Evolutionary conservation across 805 yeast species (phyloP), one percentile per base, ranked within the genome.

Genomic region (Saccharomycopsis babjevae): DNA sequence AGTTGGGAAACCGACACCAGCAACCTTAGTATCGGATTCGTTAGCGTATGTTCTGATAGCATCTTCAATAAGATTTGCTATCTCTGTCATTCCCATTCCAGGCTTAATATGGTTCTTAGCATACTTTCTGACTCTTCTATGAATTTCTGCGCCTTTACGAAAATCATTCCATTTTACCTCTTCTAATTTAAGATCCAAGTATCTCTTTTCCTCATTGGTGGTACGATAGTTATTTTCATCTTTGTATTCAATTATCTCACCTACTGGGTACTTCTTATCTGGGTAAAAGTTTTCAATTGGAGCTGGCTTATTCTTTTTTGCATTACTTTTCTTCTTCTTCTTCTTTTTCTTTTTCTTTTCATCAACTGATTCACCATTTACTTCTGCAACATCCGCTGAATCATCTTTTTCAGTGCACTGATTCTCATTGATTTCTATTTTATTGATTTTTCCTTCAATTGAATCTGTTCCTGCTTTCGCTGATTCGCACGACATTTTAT

Each of bases 1-100:
- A n/a, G 97, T 91, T 57, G 99, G 99, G 80, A 94, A 94, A 5
- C 98, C 99, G 68, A 92, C 83, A 46, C 99, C 99, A 18, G 90
- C 94, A 30, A 75, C 72, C 56, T 71, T 70, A 52, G 83, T 79
- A 67, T 84, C 86, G 1, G 46, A 10, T 38, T 73, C 71, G 59
- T 77, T 78, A 16, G 91, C 80, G 67, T 86, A 83, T 4, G 84
- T 81, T 67, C 98, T 80, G 7, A 88, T 87, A 0, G 93, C 82
- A 70, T 90, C 83, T 73, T 94, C 99, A 67, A 94, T 87, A 62
- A 85, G 77, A 70, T 94, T 90, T 13, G 97, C 97, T 67, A 94
- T 83, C 64, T 91, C 96, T 28, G 83, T 87, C 83, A 91, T 87
- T 15, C 88, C 75, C 96, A 92, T 88, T 25, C 98, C 99, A 0